phyloP scores from a whole-genome alignment of 768 basidiomycete genomes.

The Lentinula raphanica region DNA sequence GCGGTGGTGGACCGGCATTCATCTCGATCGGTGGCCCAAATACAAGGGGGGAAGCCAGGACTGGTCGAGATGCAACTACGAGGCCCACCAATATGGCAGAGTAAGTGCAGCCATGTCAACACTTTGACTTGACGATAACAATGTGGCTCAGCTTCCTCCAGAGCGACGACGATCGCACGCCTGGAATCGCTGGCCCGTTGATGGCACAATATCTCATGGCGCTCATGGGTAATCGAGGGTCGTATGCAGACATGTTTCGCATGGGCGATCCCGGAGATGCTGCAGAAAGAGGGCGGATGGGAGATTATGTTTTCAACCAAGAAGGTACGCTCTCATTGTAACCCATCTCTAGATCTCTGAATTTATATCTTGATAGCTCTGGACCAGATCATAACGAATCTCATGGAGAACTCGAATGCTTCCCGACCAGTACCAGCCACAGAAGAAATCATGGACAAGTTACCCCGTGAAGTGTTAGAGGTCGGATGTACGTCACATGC shows the following conservation, averaged over 20 bases:
- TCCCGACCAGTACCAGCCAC: slow-evolving; percentile 80
- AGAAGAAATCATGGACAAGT: slow-evolving; percentile 66
- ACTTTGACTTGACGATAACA: too few species aligned
- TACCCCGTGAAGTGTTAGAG: slow-evolving; percentile 60
- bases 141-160: slow-evolving; percentile 31
- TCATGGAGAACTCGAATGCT: slow-evolving; percentile 77
- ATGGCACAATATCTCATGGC: slow-evolving; percentile 73
- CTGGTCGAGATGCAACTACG: slow-evolving; percentile 21
- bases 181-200: slow-evolving; percentile 49
- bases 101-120: slow-evolving; percentile 29
- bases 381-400: slow-evolving; percentile 79
- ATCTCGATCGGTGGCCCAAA: slow-evolving; percentile 33
- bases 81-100: slow-evolving; percentile 44
- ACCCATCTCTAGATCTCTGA: background rate
- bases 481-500: slow-evolving; percentile 48
- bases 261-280: slow-evolving; percentile 24
- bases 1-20: slow-evolving; percentile 23
- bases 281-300: slow-evolving; percentile 58
- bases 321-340: slow-evolving; percentile 51
- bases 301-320: slow-evolving; percentile 91
- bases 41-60: slow-evolving; percentile 12
- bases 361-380: slow-evolving; percentile 40
- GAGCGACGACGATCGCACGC: slow-evolving; percentile 25
- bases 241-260: slow-evolving; percentile 33
- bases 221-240: slow-evolving; percentile 48